Evolutionary conservation across 192 early-diverging fungal species (phyloP).

Genomic region (Backusella psychrophila): DNA sequence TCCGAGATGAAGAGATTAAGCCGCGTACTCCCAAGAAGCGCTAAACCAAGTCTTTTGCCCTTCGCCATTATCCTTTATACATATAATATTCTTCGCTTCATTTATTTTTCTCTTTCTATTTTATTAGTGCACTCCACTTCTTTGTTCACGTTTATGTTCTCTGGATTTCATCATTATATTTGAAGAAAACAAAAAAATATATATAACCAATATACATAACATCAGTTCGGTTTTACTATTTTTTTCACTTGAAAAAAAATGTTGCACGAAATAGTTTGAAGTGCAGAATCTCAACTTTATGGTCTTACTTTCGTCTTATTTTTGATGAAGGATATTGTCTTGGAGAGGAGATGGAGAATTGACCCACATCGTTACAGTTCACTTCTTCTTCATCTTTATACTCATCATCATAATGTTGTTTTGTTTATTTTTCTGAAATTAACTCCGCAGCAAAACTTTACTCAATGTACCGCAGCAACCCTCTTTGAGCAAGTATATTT

Average conservation of each 20-base stretch:
- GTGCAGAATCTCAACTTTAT: not conserved
- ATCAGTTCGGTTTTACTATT: not conserved
- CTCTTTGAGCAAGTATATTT: not conserved
- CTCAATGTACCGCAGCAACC: not conserved
- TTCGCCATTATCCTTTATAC: slow-evolving; percentile 1
- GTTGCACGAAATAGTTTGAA: not conserved
- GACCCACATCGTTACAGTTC: not conserved
- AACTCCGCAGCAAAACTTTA: not conserved
- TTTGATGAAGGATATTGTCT: not conserved
- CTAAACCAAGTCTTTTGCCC: not conserved
- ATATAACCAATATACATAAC: not conserved
- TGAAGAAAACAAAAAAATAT: not conserved
- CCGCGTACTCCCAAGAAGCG: slow-evolving; percentile 56
- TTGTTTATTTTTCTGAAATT: not conserved
- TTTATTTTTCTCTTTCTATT: not conserved
- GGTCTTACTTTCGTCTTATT: not conserved
- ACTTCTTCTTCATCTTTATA: not conserved
- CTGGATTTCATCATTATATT: not conserved
- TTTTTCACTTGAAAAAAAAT: not conserved
- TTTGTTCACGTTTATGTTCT: not conserved
- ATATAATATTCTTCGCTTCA: not conserved
- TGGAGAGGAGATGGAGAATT: not conserved
- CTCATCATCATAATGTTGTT: not conserved
- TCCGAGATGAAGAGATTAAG: slow-evolving; percentile 79
- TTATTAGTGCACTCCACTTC: not conserved